Evolutionary conservation across 2,329 filamentous ascomycete genomes (phyloP).

Genomic region (Saccharata proteae): DNA sequence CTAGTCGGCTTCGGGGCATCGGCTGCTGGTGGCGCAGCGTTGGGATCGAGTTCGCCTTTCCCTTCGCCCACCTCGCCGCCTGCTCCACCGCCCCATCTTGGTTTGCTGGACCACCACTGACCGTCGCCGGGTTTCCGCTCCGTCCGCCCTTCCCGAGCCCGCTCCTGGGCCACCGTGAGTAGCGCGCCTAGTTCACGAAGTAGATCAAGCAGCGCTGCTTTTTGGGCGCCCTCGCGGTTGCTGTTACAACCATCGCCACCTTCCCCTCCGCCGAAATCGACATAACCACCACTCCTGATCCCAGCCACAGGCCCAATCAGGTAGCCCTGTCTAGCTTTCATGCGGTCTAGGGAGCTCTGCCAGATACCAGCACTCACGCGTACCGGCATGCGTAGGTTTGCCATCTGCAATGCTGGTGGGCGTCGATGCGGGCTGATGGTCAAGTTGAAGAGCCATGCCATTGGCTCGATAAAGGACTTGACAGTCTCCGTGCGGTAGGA

Average conservation of each 20-base stretch:
- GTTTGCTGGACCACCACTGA: constrained; percentile 47
- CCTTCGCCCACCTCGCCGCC: constrained; percentile 31
- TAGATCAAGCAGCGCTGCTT: constrained; percentile 36
- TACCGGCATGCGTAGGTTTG: constrained; percentile 42
- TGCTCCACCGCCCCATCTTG: constrained; percentile 45
- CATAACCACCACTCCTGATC: constrained; percentile 43
- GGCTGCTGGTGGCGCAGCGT: constrained; percentile 15
- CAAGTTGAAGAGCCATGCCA: constrained; percentile 46
- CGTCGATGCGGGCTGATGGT: constrained; percentile 35
- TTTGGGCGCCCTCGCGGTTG: constrained; percentile 14
- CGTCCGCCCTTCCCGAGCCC: constrained; percentile 40
- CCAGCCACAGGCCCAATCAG: constrained; percentile 47
- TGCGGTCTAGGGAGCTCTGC: constrained; percentile 40
- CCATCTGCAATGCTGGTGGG: constrained; percentile 35
- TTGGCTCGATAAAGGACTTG: constrained; percentile 44
- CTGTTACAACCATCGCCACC: constrained; percentile 1
- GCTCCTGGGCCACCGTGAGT: constrained; percentile 47
- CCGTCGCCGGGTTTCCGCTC: constrained; percentile 41
- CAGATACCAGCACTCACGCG: constrained; percentile 44
- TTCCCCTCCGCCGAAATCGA: constrained; percentile 34
- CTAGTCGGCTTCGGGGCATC: constrained; percentile 23
- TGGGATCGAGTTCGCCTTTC: constrained; percentile 12
- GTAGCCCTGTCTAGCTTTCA: constrained; percentile 40
- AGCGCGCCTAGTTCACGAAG: constrained; percentile 46
- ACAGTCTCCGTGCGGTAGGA: constrained; percentile 44